Conservation (phyloP, 257 asterid species). For the Scutellaria minor region DNA sequence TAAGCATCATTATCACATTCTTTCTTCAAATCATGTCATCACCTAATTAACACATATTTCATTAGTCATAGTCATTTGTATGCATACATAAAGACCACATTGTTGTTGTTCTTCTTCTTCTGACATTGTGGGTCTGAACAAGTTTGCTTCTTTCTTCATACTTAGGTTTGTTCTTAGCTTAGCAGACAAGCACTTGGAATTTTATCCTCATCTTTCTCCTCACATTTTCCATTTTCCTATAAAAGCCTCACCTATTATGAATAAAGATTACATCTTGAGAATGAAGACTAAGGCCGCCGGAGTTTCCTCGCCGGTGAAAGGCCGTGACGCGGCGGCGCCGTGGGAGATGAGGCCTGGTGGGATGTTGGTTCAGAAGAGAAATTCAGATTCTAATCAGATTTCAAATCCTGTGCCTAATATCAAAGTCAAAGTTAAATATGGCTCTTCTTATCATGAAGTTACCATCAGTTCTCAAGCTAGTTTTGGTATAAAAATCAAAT, state of each 20-base stretch:
- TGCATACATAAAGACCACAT: conserved; percentile 40
- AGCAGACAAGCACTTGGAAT: conserved; percentile 64
- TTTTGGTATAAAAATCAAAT: conserved; percentile 56
- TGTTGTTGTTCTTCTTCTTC: conserved; percentile 45
- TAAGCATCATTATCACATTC: conserved; percentile 45
- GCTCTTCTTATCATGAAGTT: conserved; percentile 66
- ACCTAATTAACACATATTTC: conserved; percentile 20
- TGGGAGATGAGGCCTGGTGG: conserved; percentile 93
- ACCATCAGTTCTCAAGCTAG: conserved; percentile 74
- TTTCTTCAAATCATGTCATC: neutral
- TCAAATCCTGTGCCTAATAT: conserved; percentile 50
- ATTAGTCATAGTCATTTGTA: conserved; percentile 38
- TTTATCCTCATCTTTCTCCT: conserved; percentile 28
- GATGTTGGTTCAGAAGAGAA: conserved; percentile 88
- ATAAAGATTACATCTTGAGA: conserved; percentile 49
- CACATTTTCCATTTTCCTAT: conserved; percentile 14
- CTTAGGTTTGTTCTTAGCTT: conserved; percentile 77
- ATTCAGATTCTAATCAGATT: conserved; percentile 60
- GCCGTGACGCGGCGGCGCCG: conserved; percentile 28
- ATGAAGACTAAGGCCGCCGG: conserved; percentile 62
- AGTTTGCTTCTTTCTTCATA: conserved; percentile 63
- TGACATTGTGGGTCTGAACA: conserved; percentile 70
- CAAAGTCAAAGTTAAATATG: conserved; percentile 71
- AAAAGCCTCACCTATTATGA: conserved; percentile 34
- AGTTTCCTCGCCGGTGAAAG: conserved; percentile 49